Evolutionary conservation across 2,329 filamentous ascomycete species (phyloP).

Genomic region (Botrytis fabae): DNA sequence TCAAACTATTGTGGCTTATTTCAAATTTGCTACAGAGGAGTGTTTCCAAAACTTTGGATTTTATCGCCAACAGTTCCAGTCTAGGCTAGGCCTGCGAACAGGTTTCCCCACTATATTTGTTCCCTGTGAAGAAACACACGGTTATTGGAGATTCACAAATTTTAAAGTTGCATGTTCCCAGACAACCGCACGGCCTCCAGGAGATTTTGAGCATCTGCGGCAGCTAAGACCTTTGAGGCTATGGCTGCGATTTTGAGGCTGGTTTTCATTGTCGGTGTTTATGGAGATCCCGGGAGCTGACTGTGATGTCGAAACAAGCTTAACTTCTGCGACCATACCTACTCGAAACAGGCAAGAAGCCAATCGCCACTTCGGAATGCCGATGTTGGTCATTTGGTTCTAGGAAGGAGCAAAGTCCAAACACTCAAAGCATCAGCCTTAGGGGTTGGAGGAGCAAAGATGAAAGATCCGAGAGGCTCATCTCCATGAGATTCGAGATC

Average conservation of each 20-base stretch:
- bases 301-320: constrained; percentile 21
- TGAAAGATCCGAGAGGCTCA: constrained; percentile 16
- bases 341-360: constrained; percentile 9
- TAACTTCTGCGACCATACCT: background rate
- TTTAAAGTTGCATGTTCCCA: constrained; percentile 11
- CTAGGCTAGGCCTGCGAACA: constrained; percentile 6
- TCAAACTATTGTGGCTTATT: constrained; percentile 12
- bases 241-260: constrained; percentile 8
- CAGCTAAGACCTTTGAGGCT: constrained; percentile 1
- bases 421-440: constrained; percentile 21
- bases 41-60: constrained; percentile 12
- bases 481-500: constrained; percentile 5
- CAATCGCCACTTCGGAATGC: background rate
- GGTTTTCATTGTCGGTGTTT: background rate
- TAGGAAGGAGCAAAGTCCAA: background rate
- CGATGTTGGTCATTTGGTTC: background rate
- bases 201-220: constrained; percentile 5
- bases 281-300: background rate
- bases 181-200: constrained; percentile 13
- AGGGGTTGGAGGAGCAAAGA: constrained; percentile 11
- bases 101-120: constrained; percentile 1
- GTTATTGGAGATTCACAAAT: constrained; percentile 6
- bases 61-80: constrained; percentile 8
- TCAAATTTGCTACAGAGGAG: constrained; percentile 11
- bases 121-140: background rate